Evolutionary conservation across 2,329 filamentous ascomycete genomes (phyloP).

Genomic region (Microascus cirrosus): DNA sequence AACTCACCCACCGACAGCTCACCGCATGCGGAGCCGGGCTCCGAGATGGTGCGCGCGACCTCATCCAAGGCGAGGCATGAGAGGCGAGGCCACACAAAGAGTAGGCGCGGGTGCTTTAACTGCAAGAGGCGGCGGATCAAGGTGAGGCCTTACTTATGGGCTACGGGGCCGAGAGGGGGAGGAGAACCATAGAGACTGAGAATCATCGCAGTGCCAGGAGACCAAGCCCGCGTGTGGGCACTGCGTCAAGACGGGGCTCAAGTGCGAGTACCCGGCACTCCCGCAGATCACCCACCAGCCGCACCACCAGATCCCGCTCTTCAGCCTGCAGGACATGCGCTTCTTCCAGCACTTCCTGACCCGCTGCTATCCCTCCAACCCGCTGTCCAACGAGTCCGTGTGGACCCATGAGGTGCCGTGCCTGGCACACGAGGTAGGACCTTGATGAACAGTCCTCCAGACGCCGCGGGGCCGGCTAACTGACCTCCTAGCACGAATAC

Average conservation of each 20-base stretch:
- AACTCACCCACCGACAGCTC: slow-evolving; percentile 1
- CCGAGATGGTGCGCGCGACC: neutral
- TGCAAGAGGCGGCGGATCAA: slow-evolving; percentile 58
- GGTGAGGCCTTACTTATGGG: slow-evolving; percentile 20
- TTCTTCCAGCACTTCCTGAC: slow-evolving; percentile 58
- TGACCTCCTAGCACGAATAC: slow-evolving; percentile 41
- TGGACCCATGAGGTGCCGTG: slow-evolving; percentile 59
- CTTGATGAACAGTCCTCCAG: no score
- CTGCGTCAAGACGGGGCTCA: slow-evolving; percentile 49
- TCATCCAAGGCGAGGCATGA: slow-evolving; percentile 17
- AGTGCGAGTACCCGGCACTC: slow-evolving; percentile 48
- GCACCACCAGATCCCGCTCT: slow-evolving; percentile 45
- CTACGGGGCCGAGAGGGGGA: neutral
- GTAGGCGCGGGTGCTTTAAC: slow-evolving; percentile 53
- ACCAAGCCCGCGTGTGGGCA: slow-evolving; percentile 52
- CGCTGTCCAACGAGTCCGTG: slow-evolving; percentile 51
- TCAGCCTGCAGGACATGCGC: slow-evolving; percentile 53
- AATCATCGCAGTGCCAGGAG: slow-evolving; percentile 48
- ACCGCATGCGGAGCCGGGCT: neutral
- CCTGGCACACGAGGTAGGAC: slow-evolving; percentile 51
- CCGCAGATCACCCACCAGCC: slow-evolving; percentile 42
- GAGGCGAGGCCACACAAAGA: slow-evolving; percentile 55
- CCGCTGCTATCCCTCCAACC: slow-evolving; percentile 51
- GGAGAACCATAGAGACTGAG: neutral
- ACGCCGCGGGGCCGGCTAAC: neutral